phyloP scores from a whole-genome alignment of 83 land plant genomes.

The Diphasiastrum complanatum region DNA sequence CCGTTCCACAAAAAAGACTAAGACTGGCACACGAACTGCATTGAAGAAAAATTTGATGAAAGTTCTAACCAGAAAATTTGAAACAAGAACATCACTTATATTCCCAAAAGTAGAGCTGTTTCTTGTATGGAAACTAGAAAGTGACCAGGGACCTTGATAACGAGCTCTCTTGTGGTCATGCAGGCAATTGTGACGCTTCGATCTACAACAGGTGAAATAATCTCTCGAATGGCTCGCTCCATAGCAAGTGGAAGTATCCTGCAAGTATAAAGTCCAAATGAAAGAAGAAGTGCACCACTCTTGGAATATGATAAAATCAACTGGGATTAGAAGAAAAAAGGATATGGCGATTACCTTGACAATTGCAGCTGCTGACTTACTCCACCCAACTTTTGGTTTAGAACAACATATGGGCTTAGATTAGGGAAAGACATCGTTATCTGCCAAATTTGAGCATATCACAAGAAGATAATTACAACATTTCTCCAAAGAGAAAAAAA shows the following conservation, averaged over 20 bases:
- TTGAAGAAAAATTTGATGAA: too few relatives aligned
- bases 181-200: slow-evolving; percentile 92
- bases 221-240: slow-evolving; percentile 90
- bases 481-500: too few relatives aligned
- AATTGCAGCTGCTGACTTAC: slow-evolving; percentile 70
- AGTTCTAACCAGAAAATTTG: too few relatives aligned
- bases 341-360: slow-evolving; percentile 46
- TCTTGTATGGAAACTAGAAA: slow-evolving; percentile 1
- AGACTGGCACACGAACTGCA: too few relatives aligned
- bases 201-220: slow-evolving; percentile 70
- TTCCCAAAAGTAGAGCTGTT: too few relatives aligned
- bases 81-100: too few relatives aligned
- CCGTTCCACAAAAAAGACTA: too few relatives aligned
- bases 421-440: slow-evolving; percentile 51
- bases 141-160: slow-evolving; percentile 54
- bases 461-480: background rate
- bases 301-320: background rate
- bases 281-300: background rate
- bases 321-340: too few relatives aligned
- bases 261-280: slow-evolving; percentile 6
- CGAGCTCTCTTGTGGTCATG: slow-evolving; percentile 90
- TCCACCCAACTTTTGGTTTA: slow-evolving; percentile 67
- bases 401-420: slow-evolving; percentile 53
- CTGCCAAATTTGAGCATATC: slow-evolving; percentile 29
- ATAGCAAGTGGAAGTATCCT: slow-evolving; percentile 77